Evolutionary conservation across 2,329 filamentous ascomycete genomes (phyloP), one percentile per base, ranked within the genome.

Genomic region (Talaromyces sp.): DNA sequence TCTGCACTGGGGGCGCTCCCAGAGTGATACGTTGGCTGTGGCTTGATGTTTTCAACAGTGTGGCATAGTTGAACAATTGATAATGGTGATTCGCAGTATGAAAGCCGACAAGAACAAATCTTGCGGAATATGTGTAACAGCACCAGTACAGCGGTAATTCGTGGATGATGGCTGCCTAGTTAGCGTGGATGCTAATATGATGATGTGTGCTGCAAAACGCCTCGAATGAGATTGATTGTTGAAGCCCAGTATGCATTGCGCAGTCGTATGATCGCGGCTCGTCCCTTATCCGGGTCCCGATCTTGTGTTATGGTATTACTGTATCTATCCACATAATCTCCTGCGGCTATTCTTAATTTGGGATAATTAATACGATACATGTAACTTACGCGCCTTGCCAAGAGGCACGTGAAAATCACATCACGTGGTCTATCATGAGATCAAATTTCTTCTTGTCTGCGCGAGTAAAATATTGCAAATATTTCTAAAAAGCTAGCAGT

Each of bases 241-340:
- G 38, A 43, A 43, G 38, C 17, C 17, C 14, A 29, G 21, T n/a
- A 35, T 38, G 32, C 32, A 38, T 17, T 38, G 32, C 7, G 32
- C 14, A 46, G 38, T 57, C 55, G 55, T 57, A 57, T 50, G 55
- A 57, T 57, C 55, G 55, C 55, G 55, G 55, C 29, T 50, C 17
- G 55, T 27, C 24, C n/a, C 35, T 48, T 26, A 38, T 57, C 55
- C 55, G 55, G 43, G 43, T 24, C 55, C 24, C 48, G 24, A 27
- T n/a, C 27, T 8, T 17, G 11, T 52, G 53, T 55, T 55, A 24
- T 55, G 31, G 35, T 43, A 55, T 21, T 55, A 55, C 53, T n/a
- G 29, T 31, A 29, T n/a, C 4, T 24, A 9, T 2, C n/a, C 31
- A 17, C 53, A n/a, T 14, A 55, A 35, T 21, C 4, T 2, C 17